Evolutionary conservation across 306 rosid species (phyloP).

Genomic region (Vicia villosa): DNA sequence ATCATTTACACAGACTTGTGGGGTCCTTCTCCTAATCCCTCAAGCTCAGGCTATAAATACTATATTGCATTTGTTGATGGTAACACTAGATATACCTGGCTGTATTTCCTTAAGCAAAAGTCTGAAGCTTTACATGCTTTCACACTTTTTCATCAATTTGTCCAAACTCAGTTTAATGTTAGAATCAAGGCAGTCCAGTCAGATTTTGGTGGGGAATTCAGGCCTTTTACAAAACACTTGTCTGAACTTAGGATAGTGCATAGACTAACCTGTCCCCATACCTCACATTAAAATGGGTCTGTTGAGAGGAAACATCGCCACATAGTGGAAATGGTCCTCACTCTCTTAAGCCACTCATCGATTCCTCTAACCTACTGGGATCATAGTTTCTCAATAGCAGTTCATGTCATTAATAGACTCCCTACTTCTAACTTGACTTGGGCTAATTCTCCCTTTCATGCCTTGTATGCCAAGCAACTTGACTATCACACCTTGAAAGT

Average conservation of each 20-base stretch:
- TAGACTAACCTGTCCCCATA: neutral
- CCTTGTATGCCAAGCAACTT: neutral
- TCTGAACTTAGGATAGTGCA: neutral
- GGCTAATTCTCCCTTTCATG: neutral
- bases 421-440: no score
- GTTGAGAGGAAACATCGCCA: neutral
- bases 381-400: neutral
- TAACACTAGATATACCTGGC: no score
- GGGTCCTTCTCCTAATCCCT: no score
- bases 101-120: no score
- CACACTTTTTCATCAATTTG: no score
- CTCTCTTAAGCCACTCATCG: neutral
- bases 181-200: no score
- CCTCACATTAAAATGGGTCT: neutral
- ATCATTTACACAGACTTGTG: no score
- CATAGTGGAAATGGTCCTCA: neutral
- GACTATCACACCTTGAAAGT: neutral
- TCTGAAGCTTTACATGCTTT: no score
- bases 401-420: neutral
- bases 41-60: no score
- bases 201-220: no score
- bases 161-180: no score
- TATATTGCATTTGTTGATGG: no score
- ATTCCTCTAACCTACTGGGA: neutral
- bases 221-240: neutral